phyloP scores from a whole-genome alignment of 306 rosid species.

The Morella rubra region DNA sequence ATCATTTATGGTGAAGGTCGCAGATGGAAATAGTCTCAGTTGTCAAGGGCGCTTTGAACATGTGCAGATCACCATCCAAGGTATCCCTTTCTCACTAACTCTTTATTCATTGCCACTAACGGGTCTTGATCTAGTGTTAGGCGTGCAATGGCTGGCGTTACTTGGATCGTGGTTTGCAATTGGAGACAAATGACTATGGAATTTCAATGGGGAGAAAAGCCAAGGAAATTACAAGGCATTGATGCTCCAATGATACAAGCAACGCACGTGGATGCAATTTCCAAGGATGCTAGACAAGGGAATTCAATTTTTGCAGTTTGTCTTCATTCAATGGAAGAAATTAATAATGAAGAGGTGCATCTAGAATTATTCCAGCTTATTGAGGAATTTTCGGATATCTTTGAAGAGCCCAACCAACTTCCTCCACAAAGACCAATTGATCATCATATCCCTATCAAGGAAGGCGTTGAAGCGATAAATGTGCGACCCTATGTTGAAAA shows the following conservation, averaged over 20 bases:
- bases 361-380: too few species aligned
- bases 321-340: too few species aligned
- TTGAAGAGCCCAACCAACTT: neutral
- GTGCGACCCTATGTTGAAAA: neutral
- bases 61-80: neutral
- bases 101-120: neutral
- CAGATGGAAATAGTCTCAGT: neutral
- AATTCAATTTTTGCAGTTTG: too few species aligned
- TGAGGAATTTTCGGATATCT: neutral
- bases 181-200: neutral
- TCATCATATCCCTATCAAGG: neutral
- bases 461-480: neutral
- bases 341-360: too few species aligned
- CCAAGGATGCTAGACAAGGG: too few species aligned
- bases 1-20: neutral
- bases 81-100: neutral
- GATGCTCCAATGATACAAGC: too few species aligned
- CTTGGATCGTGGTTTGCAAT: neutral
- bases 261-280: too few species aligned
- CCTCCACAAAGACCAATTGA: neutral
- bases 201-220: neutral
- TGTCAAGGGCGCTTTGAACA: neutral
- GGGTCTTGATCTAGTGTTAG: neutral
- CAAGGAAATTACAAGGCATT: too few species aligned
- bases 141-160: neutral